Base-by-base conservation (phyloP, 1,139 yeast genomes). In the Yarrowia galli region DNA sequence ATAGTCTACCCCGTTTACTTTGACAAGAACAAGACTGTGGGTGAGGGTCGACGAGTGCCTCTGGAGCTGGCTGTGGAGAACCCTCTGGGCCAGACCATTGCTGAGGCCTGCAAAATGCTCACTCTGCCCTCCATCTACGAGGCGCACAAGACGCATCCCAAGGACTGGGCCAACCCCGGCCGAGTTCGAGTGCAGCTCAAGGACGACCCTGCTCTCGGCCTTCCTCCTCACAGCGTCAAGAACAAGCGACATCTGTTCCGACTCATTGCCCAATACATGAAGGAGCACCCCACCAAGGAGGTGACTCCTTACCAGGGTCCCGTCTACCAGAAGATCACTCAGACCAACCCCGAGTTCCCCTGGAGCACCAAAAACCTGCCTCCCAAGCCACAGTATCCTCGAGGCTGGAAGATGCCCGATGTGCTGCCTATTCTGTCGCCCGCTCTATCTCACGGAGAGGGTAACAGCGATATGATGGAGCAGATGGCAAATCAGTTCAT, bases 141-240 rank as follows among this genome's bases (percentile, higher is more conserved):
- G 76, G 87, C 95, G 71, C 92, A 89, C 71, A 95, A 92, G 79
- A 80, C 89, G 3, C 99, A 95, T 78, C 99, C 99, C 13, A 97
- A 92, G 77, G 99, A 95, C 79, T 95, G 90, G 84, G 97, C 98
- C 70, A 95, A 95, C 76, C 96, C 98, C 1, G 99, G 99, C 16
- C 84, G 98, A 73, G 95, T 95, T 46, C 85, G 97, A 73, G 90
- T 92, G 23, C 86, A 74, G 83, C 83, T 69, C 77, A 87, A 20
- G 46, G 73, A 79, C 79, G 63, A 71, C 56, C 64, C 68, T 35
- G 71, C 69, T 13, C 65, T 71, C 20, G 65, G 67, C 0, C 67
- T 67, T 15, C 69, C 68, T 36, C 64, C 68, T 22, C 67, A 61
- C 25, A 66, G 69, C 42, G 78, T 82, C 71, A 78, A 79, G 61